Conservation (phyloP, 2,329 filamentous ascomycete species). For the Xylaria sp. region DNA sequence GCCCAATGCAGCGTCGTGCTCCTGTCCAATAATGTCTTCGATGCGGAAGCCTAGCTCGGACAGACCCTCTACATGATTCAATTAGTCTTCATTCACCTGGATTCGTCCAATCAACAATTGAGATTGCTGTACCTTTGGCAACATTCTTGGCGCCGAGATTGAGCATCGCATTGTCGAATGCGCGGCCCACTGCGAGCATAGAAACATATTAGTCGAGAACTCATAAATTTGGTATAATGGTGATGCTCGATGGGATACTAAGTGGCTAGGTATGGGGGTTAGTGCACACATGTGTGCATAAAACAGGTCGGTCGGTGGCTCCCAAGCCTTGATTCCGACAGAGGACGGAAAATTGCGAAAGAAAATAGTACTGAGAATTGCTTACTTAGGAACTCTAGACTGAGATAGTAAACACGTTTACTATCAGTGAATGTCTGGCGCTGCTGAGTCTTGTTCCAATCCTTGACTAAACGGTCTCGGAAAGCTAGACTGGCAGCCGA, state of each 20-base stretch:
- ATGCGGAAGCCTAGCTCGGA: conserved; percentile 93
- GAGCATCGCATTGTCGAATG: conserved; percentile 98
- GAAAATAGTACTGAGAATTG: not conserved
- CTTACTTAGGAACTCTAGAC: conserved; percentile 86
- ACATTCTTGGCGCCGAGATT: conserved; percentile 90
- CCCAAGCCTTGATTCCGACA: not conserved
- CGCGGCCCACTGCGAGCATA: conserved; percentile 74
- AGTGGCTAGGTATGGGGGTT: not conserved
- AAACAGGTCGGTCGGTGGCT: not conserved
- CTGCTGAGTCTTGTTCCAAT: conserved; percentile 99
- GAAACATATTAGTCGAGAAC: not conserved
- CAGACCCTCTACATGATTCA: conserved; percentile 74
- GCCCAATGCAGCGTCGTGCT: conserved; percentile 94
- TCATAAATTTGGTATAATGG: not conserved
- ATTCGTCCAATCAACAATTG: not conserved
- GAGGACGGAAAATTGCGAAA: not conserved
- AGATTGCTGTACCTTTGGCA: conserved; percentile 72
- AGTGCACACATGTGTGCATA: not conserved
- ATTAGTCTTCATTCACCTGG: conserved; percentile 26
- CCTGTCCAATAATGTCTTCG: conserved; percentile 93
- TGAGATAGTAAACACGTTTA: conserved; percentile 97
- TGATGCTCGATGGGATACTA: not conserved
- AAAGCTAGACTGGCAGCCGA: conserved; percentile 91
- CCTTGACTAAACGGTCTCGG: conserved; percentile 89
- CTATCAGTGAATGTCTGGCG: conserved; percentile 88